Evolutionary conservation across 306 rosid genomes (phyloP).

Genomic region (Rosa multiflora): DNA sequence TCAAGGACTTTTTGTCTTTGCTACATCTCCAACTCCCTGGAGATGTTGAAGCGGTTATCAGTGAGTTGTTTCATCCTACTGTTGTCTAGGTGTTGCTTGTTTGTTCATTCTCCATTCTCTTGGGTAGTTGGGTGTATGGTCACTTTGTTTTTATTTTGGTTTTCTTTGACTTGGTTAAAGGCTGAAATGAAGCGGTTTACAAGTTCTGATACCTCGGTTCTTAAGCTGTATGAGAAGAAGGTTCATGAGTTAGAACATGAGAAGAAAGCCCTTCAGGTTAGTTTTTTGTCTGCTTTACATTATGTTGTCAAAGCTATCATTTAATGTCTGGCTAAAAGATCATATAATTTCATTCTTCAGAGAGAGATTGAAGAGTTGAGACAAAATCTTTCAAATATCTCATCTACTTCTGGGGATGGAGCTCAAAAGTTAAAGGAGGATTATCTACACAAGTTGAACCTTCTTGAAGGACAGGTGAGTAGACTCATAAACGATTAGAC

Average conservation of each 20-base stretch:
- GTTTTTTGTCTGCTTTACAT: conserved; percentile 20
- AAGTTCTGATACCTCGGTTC: conserved; percentile 61
- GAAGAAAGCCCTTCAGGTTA: conserved; percentile 81
- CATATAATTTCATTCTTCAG: conserved; percentile 33
- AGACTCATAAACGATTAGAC: background rate
- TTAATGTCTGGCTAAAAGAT: background rate
- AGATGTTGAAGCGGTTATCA: no score
- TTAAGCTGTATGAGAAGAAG: conserved; percentile 86
- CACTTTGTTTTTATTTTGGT: background rate
- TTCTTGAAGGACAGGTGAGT: conserved; percentile 82
- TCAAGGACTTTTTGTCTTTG: no score
- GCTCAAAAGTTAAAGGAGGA: conserved; percentile 82
- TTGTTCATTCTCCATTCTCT: no score
- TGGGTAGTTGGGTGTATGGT: no score
- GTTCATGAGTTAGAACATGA: conserved; percentile 83
- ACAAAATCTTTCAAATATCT: conserved; percentile 60
- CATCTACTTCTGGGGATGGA: conserved; percentile 80
- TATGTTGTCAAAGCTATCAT: conserved; percentile 15
- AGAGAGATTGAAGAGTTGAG: conserved; percentile 80
- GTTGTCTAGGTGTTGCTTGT: no score
- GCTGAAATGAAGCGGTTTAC: conserved; percentile 88
- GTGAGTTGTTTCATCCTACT: no score
- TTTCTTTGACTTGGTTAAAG: conserved; percentile 37
- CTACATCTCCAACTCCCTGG: no score
- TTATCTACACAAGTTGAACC: conserved; percentile 83